A percentile compares a stretch with the other conserved stretches of the same genome.
Evolutionary conservation across 108 stramenopile species (phyloP).

Genomic region (Stephanodiscus triporus): DNA sequence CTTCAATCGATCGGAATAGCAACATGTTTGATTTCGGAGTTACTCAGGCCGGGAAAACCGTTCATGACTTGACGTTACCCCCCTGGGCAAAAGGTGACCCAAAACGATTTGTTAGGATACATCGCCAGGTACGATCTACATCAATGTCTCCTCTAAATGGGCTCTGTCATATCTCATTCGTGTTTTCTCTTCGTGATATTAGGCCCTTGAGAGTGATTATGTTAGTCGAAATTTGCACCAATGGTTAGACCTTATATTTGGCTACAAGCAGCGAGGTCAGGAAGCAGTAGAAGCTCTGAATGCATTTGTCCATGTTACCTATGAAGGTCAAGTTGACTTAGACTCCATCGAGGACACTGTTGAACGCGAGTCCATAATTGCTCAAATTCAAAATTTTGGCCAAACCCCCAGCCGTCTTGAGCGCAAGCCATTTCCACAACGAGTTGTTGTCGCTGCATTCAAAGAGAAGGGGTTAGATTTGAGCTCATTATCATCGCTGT

Average conservation of each 20-base stretch:
- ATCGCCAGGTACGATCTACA: constrained; percentile 59
- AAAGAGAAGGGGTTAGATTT: constrained; percentile 83
- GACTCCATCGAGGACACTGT: constrained; percentile 88
- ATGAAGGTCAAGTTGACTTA: constrained; percentile 96
- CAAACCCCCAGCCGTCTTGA: constrained; percentile 95
- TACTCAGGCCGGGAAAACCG: constrained; percentile 77
- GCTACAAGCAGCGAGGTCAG: constrained; percentile 89
- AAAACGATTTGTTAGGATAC: constrained; percentile 80
- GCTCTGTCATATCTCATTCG: constrained; percentile 20
- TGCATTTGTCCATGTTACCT: constrained; percentile 97
- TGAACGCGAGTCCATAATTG: constrained; percentile 90
- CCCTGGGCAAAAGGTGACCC: constrained; percentile 94
- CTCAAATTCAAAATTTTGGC: constrained; percentile 98
- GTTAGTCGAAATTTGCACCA: constrained; percentile 92
- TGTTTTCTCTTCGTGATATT: background rate
- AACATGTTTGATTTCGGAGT: constrained; percentile 90
- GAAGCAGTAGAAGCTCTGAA: constrained; percentile 89
- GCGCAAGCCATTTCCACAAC: constrained; percentile 73
- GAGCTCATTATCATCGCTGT: constrained; percentile 78
- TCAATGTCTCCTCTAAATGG: background rate
- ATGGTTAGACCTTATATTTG: constrained; percentile 99
- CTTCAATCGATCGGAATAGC: constrained; percentile 1
- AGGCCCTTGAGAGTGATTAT: constrained; percentile 90
- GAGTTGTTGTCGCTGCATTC: constrained; percentile 52
- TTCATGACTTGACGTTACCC: constrained; percentile 92